Conservation (phyloP, 345 rosid genomes). For the Euphorbia tirucalli region DNA sequence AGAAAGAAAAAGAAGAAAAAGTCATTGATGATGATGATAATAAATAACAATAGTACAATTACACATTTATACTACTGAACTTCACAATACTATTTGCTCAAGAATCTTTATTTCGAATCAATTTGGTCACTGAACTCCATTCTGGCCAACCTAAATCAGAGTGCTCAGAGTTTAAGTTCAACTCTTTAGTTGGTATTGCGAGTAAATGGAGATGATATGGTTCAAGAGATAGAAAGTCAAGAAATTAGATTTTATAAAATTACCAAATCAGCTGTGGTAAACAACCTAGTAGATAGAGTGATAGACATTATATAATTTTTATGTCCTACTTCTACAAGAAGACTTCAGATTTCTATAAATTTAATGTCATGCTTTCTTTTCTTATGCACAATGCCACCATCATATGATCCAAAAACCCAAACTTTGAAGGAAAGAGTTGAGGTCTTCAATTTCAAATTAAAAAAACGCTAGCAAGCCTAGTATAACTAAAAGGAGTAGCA, state of each 20-base stretch:
- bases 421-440: background rate
- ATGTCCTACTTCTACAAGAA: too few relatives aligned
- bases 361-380: background rate
- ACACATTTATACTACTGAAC: background rate
- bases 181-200: background rate
- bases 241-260: background rate
- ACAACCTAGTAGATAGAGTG: too few relatives aligned
- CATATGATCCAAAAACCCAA: background rate
- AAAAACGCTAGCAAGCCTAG: background rate
- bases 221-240: background rate
- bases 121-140: background rate
- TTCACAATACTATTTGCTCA: too few relatives aligned
- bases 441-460: background rate
- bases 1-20: background rate
- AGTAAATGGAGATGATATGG: background rate
- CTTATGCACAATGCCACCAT: background rate
- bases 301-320: background rate
- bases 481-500: background rate
- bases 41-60: background rate
- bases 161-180: too few relatives aligned
- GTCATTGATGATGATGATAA: background rate
- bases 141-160: background rate
- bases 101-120: too few relatives aligned
- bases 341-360: background rate
- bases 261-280: background rate